Evolutionary conservation across 306 rosid genomes (phyloP), one percentile per base, ranked within the genome.

Genomic region (Biancaea sappan): DNA sequence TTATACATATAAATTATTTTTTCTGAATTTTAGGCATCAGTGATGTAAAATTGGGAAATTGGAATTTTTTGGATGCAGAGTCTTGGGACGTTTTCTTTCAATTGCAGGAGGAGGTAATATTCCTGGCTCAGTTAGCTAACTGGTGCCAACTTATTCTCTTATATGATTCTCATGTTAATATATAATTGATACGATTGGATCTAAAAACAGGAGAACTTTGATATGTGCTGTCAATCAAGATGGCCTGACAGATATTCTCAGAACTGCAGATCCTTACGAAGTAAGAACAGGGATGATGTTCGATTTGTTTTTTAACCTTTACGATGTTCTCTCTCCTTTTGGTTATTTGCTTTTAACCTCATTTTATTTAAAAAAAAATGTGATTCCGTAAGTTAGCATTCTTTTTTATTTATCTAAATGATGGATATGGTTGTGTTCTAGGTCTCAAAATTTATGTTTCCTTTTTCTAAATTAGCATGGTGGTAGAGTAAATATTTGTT

Each of bases 121-220:
- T 72, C 34, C 47, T 22, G 10, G 10, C 18, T 79, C 34, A 43
- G 47, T 73, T 66, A 43, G 25, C 41, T 35, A 43, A 13, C 5
- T 26, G 1, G 11, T 26, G 29, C 44, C 47, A 69, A 31, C 52
- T 47, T 56, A 64, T 62, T 71, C 24, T 34, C 13, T 52, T 60
- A 12, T 68, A 31, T 11, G n/a, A 64, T 46, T 72, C 18, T 63
- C 8, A 9, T 54, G 19, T 82, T 31, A 77, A 84, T 76, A 69
- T 87, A 91, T 71, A 93, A 79, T 58, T 87, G 79, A 81, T 61
- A 24, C 76, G 77, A 86, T 88, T 89, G 86, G 75, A 69, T 91
- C 83, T 85, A 84, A 89, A 85, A 85, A 76, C 98, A 91, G 94
- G 96, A 88, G 88, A 89, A 83, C 82, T 86, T 91, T 88, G 77